Base-by-base conservation (phyloP, 768 basidiomycete species). In the Termitomyces sp. region DNA sequence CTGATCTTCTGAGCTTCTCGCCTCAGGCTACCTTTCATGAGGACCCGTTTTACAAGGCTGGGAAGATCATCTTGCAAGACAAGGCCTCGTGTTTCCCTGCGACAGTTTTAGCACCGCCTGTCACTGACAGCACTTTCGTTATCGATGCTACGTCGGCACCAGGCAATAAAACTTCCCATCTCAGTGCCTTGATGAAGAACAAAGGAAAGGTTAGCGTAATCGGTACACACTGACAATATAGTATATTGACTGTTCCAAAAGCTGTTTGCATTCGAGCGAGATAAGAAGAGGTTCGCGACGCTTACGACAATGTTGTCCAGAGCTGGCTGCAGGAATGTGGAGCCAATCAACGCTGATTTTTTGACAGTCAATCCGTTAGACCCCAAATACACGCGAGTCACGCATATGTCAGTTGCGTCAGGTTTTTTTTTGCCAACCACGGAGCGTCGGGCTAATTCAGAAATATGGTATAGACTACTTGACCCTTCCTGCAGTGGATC, bases 41-140 rank as follows among this genome's bases (percentile, higher is more conserved):
- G 33, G 86, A 94, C 61, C 72, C 79, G 3, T 80, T 86, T 22
- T 97, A 95, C 72, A 78, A 77, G 62, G 74, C 82, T 33, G 94
- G 95, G 27, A 91, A 87, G 58, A 75, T 98, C 34, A 95, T 99
- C 59, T 75, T 98, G 6, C 97, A 99, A 72, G 97, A 99, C 72
- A 98, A 98, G 69, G 96, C 97, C 20, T 96, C 94, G 56, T 99
- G 97, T 72, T 94, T 99, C 71, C 93, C 97, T 18, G 93, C 96
- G 0, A 76, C 86, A 58, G 82, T 98, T 6, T 84, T 99, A n/a
- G 81, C 85, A 22, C 90, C 92, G 43, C 88, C 87, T 12, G 72
- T 77, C 2, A 70, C 67, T 20, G 77, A 83, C 22, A 69, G 78
- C 42, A 72, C 75, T 54, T 76, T 81, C 47, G 91, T 94, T 32